Conservation (phyloP, 2,329 filamentous ascomycete species). For the Claviceps purpurea region DNA sequence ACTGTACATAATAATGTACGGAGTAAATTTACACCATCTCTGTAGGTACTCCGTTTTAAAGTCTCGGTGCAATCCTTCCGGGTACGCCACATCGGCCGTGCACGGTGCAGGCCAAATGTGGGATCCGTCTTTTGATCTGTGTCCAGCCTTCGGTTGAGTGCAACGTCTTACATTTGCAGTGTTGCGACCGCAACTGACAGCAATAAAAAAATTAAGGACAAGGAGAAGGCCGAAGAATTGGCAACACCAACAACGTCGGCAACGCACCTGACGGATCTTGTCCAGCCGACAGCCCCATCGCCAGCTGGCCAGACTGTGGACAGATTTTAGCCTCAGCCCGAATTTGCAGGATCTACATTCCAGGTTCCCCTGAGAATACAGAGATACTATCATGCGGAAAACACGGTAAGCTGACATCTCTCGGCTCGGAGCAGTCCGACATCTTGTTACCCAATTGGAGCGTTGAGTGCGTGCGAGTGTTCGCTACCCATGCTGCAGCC, state of each 20-base stretch:
- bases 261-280: neutral
- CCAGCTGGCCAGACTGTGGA: too few relatives aligned
- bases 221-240: neutral
- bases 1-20: neutral
- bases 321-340: too few relatives aligned
- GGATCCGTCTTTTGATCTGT: neutral
- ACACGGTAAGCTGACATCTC: neutral
- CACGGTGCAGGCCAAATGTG: neutral
- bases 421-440: neutral
- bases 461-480: neutral
- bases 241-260: neutral
- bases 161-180: neutral
- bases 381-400: neutral
- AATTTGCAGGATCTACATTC: too few relatives aligned
- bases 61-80: neutral
- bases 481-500: neutral
- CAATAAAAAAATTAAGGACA: neutral
- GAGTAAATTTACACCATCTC: neutral
- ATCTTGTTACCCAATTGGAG: neutral
- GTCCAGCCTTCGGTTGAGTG: neutral
- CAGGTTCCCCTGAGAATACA: too few relatives aligned
- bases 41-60: neutral
- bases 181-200: neutral
- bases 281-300: too few relatives aligned
- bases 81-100: neutral